Evolutionary conservation across 148 eudicot species (phyloP).

Genomic region (Rhododendron williamsianum): DNA sequence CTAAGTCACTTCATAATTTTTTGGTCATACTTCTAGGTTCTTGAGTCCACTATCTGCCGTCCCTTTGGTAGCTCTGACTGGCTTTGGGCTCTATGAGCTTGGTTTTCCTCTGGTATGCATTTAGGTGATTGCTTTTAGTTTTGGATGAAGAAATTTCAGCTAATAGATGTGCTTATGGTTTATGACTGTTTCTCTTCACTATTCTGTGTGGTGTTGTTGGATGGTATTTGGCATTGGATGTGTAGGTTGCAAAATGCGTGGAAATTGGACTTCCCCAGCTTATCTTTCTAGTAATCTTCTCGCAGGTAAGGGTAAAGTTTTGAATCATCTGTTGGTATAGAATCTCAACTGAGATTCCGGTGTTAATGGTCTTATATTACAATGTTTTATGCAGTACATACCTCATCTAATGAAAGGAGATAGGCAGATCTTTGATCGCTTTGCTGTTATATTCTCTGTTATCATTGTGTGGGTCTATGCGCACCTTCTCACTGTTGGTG

Average conservation of each 20-base stretch:
- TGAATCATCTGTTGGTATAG: background rate
- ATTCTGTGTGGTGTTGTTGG: background rate
- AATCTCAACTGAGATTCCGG: background rate
- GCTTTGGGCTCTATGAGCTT: slow-evolving; percentile 75
- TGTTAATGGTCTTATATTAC: background rate
- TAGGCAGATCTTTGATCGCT: slow-evolving; percentile 61
- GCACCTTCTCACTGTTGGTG: slow-evolving; percentile 76
- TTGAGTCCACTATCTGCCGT: slow-evolving; percentile 73
- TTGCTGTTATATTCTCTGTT: slow-evolving; percentile 82
- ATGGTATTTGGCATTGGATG: slow-evolving; percentile 9
- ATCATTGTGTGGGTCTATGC: slow-evolving; percentile 85
- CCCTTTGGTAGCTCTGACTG: slow-evolving; percentile 76
- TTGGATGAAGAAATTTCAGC: background rate
- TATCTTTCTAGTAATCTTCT: slow-evolving; percentile 24
- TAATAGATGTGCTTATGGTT: background rate
- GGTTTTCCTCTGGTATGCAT: slow-evolving; percentile 88
- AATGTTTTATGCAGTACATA: slow-evolving; percentile 53
- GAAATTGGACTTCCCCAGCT: slow-evolving; percentile 28
- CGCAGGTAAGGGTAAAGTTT: slow-evolving; percentile 19
- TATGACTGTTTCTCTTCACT: background rate
- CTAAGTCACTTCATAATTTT: background rate
- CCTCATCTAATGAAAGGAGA: slow-evolving; percentile 74
- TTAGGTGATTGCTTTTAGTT: background rate
- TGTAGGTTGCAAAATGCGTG: slow-evolving; percentile 22
- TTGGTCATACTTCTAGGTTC: slow-evolving; percentile 36